Evolutionary conservation across 495 filamentous ascomycete species (phyloP).

Genomic region (Aspergillus homomorphus): DNA sequence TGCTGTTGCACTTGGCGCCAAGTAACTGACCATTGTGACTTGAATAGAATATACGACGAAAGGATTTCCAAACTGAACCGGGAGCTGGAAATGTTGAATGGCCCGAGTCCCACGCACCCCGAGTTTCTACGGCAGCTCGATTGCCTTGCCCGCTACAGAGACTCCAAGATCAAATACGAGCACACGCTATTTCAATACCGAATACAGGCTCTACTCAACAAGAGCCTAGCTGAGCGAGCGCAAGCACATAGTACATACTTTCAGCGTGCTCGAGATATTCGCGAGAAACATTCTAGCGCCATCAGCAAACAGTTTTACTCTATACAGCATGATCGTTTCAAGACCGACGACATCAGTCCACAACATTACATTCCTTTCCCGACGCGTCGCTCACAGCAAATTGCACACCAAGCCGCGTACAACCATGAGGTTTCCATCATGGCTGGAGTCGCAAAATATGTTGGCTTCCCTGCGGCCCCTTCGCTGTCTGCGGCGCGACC

Average conservation of each 20-base stretch:
- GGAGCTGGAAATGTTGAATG: constrained; percentile 78
- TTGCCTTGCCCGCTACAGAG: constrained; percentile 73
- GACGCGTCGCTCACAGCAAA: constrained; percentile 64
- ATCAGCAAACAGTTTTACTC: constrained; percentile 85
- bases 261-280: constrained; percentile 74
- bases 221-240: constrained; percentile 72
- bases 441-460: constrained; percentile 86
- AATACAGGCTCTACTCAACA: constrained; percentile 64
- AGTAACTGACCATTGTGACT: constrained; percentile 16
- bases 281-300: constrained; percentile 73
- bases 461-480: constrained; percentile 95
- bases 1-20: neutral
- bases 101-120: constrained; percentile 76
- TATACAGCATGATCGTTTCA: constrained; percentile 85
- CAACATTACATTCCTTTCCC: constrained; percentile 76
- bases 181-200: constrained; percentile 68
- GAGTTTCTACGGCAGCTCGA: constrained; percentile 84
- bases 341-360: constrained; percentile 73
- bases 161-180: constrained; percentile 75
- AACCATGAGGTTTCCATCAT: constrained; percentile 91
- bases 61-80: constrained; percentile 73
- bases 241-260: constrained; percentile 84
- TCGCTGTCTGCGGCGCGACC: constrained; percentile 66
- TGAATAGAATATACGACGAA: constrained; percentile 76
- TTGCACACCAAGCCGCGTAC: constrained; percentile 77